Evolutionary conservation across 805 yeast genomes (phyloP).

Genomic region (Cyberlindnera maritima): DNA sequence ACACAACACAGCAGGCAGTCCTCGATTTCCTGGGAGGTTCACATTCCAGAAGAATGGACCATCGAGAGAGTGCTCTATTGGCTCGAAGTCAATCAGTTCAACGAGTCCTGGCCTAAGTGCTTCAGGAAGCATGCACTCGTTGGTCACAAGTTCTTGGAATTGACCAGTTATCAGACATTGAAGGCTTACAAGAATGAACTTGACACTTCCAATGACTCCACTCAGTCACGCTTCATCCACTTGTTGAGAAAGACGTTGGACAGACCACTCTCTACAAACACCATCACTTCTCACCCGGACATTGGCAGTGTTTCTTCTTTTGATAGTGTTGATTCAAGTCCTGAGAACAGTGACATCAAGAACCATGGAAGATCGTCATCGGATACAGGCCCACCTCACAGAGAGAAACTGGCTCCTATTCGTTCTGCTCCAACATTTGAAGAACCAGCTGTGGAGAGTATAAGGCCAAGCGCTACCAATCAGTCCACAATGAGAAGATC

Average conservation of each 20-base stretch:
- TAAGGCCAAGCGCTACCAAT: not conserved
- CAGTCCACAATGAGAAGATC: constrained; percentile 3
- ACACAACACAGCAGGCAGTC: constrained; percentile 27
- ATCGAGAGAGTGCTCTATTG: constrained; percentile 62
- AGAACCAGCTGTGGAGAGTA: constrained; percentile 5
- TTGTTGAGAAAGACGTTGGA: constrained; percentile 43
- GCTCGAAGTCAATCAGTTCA: constrained; percentile 68
- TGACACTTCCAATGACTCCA: constrained; percentile 45
- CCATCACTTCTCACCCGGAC: constrained; percentile 18
- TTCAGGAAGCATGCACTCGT: constrained; percentile 55
- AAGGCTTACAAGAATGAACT: constrained; percentile 36
- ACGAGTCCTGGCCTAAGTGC: constrained; percentile 67
- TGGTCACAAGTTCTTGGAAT: constrained; percentile 61
- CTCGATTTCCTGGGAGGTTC: constrained; percentile 45
- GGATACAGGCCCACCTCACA: constrained; percentile 22
- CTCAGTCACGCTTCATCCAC: constrained; percentile 57
- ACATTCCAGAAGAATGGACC: constrained; percentile 66
- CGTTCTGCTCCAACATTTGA: constrained; percentile 33
- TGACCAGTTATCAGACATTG: constrained; percentile 67
- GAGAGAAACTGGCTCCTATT: constrained; percentile 31
- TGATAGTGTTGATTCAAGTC: constrained; percentile 22
- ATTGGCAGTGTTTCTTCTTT: constrained; percentile 21
- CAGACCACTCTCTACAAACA: constrained; percentile 21
- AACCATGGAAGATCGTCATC: constrained; percentile 28
- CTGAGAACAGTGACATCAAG: constrained; percentile 8